Conservation (phyloP, 345 rosid genomes). For the Populus nigra region DNA sequence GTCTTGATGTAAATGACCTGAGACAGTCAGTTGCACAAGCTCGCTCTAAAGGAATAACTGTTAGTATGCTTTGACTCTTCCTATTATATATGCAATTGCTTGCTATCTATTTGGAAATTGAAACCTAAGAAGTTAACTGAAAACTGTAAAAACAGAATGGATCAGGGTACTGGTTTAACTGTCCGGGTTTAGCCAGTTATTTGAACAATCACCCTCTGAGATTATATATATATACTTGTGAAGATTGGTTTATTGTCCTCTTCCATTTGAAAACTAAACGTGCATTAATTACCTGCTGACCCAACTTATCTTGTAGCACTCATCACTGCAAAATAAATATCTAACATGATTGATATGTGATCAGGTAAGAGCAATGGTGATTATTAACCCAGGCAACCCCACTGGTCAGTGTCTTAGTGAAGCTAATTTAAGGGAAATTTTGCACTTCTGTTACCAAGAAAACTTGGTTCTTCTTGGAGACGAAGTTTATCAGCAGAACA, state of each 20-base stretch:
- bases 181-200: constrained; percentile 6
- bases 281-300: constrained; percentile 1
- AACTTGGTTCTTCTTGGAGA: constrained; percentile 85
- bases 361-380: constrained; percentile 97
- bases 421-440: constrained; percentile 81
- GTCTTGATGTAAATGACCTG: constrained; percentile 82
- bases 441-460: constrained; percentile 74
- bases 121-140: not conserved
- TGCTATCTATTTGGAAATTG: not conserved
- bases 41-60: constrained; percentile 78
- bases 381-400: constrained; percentile 99
- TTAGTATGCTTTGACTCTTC: constrained; percentile 39
- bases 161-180: not conserved
- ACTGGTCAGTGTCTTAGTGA: constrained; percentile 97
- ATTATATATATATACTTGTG: not conserved
- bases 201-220: not conserved
- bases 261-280: constrained; percentile 3
- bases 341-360: constrained; percentile 12
- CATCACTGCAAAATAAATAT: constrained; percentile 1
- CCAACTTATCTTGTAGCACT: constrained; percentile 4
- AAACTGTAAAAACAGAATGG: constrained; percentile 14
- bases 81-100: constrained; percentile 5
- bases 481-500: constrained; percentile 97
- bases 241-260: constrained; percentile 8
- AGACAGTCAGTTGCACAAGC: constrained; percentile 71